Conservation (phyloP, 352 stramenopile genomes). For the Aphanomyces astaci region DNA sequence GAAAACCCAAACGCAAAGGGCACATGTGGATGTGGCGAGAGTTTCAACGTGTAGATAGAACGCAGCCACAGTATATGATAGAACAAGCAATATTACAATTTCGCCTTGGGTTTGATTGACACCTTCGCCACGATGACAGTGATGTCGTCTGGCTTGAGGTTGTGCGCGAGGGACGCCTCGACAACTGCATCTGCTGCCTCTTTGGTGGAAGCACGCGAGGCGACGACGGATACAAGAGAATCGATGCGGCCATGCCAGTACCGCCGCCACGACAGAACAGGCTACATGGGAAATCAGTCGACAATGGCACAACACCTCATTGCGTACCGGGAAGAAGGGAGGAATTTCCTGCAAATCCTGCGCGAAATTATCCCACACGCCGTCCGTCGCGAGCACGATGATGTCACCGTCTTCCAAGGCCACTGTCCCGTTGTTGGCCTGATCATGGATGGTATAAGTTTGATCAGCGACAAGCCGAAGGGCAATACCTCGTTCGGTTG, state of each 20-base stretch:
- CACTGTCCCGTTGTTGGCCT: conserved; percentile 64
- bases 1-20: conserved; percentile 99
- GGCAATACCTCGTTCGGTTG: conserved; percentile 50
- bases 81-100: conserved; percentile 1
- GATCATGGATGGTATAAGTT: neutral
- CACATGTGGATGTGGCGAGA: conserved; percentile 98
- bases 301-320: neutral
- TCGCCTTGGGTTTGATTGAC: conserved; percentile 16
- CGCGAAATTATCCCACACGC: conserved; percentile 77
- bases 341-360: conserved; percentile 39
- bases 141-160: conserved; percentile 77
- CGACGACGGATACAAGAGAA: conserved; percentile 49
- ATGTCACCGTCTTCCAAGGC: conserved; percentile 66
- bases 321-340: conserved; percentile 48
- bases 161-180: conserved; percentile 59
- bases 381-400: conserved; percentile 70
- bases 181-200: conserved; percentile 51
- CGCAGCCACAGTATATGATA: neutral
- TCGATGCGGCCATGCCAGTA: conserved; percentile 55
- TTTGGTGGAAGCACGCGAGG: conserved; percentile 34
- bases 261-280: conserved; percentile 48
- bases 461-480: neutral
- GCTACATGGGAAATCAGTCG: conserved; percentile 28
- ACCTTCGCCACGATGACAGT: conserved; percentile 72
- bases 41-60: conserved; percentile 98